Evolutionary conservation across 169 alveolate genomes (phyloP).

Genomic region (Eimeria falciformis): DNA sequence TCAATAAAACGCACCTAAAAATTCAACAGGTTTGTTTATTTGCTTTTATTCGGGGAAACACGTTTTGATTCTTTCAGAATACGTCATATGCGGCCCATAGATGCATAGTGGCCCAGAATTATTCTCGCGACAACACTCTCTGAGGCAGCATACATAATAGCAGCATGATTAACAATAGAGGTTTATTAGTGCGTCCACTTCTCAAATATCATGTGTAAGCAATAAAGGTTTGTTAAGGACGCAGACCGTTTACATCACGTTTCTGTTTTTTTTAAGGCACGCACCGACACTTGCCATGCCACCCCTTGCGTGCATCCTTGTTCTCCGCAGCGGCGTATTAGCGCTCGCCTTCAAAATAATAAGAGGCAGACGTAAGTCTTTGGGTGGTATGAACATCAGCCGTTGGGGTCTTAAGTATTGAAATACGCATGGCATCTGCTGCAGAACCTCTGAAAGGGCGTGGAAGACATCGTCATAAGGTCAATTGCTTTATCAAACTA

Average conservation of each 20-base stretch:
- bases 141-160: neutral
- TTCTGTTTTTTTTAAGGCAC: too few relatives aligned
- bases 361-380: conserved; percentile 56
- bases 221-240: neutral
- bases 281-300: neutral
- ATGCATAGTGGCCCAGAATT: neutral
- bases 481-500: too few relatives aligned
- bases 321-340: conserved; percentile 71
- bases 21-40: too few relatives aligned
- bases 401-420: neutral
- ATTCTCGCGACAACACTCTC: conserved; percentile 75
- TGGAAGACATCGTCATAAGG: too few relatives aligned
- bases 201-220: neutral
- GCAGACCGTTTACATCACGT: too few relatives aligned
- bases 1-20: too few relatives aligned
- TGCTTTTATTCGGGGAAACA: too few relatives aligned
- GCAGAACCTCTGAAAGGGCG: too few relatives aligned
- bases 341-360: conserved; percentile 63
- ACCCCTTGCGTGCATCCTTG: conserved; percentile 18
- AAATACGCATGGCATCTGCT: neutral
- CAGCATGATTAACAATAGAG: too few relatives aligned
- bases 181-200: too few relatives aligned
- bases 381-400: conserved; percentile 39
- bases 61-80: too few relatives aligned
- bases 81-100: too few relatives aligned